Percentiles rank a stretch among this genome's conserved stretches.
These are phyloP conservation scores for Schwanniomyces pseudopolymorphus DNA, from an alignment of 805 yeast genomes.

Conservation along the genomic window DNA sequence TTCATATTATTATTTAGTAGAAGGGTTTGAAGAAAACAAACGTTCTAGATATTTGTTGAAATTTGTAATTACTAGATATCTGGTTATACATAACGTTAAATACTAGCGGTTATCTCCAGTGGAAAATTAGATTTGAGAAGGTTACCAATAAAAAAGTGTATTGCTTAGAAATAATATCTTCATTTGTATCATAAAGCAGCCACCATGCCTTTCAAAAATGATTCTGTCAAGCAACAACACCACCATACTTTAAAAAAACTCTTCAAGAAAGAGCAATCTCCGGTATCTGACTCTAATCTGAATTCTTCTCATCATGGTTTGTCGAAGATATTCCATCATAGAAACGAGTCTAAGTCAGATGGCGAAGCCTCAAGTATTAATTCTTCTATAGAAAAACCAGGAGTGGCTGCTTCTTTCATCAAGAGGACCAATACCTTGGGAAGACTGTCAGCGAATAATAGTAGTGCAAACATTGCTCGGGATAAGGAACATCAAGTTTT, in stretches of 20 bases:
- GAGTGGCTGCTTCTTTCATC: not conserved
- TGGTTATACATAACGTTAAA: not conserved
- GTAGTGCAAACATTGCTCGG: slow-evolving; percentile 7
- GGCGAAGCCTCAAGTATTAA: not conserved
- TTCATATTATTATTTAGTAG: no score
- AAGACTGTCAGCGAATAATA: slow-evolving; percentile 18
- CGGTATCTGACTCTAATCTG: slow-evolving; percentile 6
- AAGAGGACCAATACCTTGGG: slow-evolving; percentile 18
- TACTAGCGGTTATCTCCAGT: not conserved
- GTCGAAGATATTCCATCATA: slow-evolving; percentile 20
- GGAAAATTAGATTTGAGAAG: not conserved
- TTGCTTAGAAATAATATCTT: not conserved
- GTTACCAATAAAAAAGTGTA: no score
- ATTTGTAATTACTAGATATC: not conserved
- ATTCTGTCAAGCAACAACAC: not conserved
- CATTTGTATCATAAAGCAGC: not conserved
- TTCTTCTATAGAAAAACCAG: not conserved
- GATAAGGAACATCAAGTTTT: slow-evolving; percentile 14
- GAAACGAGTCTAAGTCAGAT: slow-evolving; percentile 7
- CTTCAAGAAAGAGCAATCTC: slow-evolving; percentile 18
- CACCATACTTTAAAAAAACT: slow-evolving; percentile 14
- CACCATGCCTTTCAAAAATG: not conserved
- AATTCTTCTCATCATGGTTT: slow-evolving; percentile 14
- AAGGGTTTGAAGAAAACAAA: not conserved
- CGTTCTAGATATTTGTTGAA: not conserved